These are phyloP conservation scores for Boletus semigastroideus DNA, from an alignment of 1,284 basidiomycete genomes.

Conservation along the genomic window DNA sequence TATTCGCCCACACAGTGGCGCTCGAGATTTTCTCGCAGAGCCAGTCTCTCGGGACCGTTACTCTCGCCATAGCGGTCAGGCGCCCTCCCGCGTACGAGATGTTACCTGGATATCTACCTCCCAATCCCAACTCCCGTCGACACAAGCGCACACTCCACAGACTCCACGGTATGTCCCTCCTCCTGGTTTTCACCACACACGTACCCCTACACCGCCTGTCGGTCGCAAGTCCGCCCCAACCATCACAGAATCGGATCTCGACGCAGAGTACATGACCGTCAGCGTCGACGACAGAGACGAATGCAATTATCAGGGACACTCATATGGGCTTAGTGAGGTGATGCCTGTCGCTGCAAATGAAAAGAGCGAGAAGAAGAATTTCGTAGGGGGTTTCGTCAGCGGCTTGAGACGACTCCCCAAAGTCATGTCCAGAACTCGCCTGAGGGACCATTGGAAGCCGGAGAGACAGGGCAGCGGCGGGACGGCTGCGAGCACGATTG, in stretches of 20 bases:
- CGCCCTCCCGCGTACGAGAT: conserved; percentile 27
- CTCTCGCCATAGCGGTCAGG: conserved; percentile 30
- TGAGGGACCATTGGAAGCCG: conserved; percentile 25
- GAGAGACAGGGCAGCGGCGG: conserved; percentile 19
- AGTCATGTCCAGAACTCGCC: conserved; percentile 31
- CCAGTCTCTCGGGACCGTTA: conserved; percentile 27
- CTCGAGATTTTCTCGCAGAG: conserved; percentile 29
- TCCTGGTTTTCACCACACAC: conserved; percentile 22
- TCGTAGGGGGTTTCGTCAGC: conserved; percentile 32
- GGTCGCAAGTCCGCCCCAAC: conserved; percentile 32
- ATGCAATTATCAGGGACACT: conserved; percentile 19
- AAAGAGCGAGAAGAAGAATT: conserved; percentile 33
- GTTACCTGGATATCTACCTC: conserved; percentile 32
- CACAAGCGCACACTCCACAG: conserved; percentile 32
- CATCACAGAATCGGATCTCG: conserved; percentile 33
- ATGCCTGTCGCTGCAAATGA: conserved; percentile 20
- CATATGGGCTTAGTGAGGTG: conserved; percentile 25
- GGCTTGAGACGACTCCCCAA: conserved; percentile 33
- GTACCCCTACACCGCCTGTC: conserved; percentile 30
- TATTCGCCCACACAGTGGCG: conserved; percentile 26
- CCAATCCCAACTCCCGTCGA: conserved; percentile 30
- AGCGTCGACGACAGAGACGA: conserved; percentile 31
- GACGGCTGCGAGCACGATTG: conserved; percentile 2
- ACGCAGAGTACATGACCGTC: conserved; percentile 37
- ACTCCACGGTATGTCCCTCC: conserved; percentile 27